A percentile compares a stretch with the other conserved stretches of the same genome.
phyloP scores from a whole-genome alignment of 202 grass and related monocot species.

The Miscanthus sacchariflorus region DNA sequence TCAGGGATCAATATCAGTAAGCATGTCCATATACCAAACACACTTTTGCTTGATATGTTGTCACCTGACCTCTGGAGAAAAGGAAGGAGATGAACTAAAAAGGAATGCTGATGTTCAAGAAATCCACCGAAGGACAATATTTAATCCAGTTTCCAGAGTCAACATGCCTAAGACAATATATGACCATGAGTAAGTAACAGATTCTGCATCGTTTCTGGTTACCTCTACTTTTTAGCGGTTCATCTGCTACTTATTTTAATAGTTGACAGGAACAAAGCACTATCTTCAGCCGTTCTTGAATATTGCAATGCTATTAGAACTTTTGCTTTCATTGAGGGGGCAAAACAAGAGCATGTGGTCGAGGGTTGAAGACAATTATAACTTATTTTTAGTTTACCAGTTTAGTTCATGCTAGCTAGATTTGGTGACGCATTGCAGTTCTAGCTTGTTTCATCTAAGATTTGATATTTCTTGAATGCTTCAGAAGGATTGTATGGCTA shows the following conservation, averaged over 20 bases:
- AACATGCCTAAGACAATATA: constrained; percentile 77
- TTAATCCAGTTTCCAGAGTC: constrained; percentile 70
- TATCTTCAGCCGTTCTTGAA: constrained; percentile 19
- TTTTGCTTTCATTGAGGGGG: neutral
- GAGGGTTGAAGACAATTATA: constrained; percentile 2
- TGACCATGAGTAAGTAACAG: constrained; percentile 82
- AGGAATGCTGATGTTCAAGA: constrained; percentile 95
- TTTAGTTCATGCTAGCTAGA: constrained; percentile 22
- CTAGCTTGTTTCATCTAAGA: constrained; percentile 25
- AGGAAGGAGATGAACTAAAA: constrained; percentile 80
- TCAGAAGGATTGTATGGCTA: constrained; percentile 96
- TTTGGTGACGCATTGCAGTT: neutral
- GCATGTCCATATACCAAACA: constrained; percentile 97
- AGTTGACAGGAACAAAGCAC: neutral
- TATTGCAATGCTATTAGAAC: neutral
- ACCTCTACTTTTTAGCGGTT: neutral
- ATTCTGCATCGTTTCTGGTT: neutral
- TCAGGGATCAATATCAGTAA: constrained; percentile 97
- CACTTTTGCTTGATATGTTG: constrained; percentile 96
- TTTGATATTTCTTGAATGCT: constrained; percentile 46
- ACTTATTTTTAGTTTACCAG: constrained; percentile 7
- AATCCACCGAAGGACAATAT: constrained; percentile 85
- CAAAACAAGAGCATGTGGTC: neutral
- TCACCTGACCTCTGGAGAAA: constrained; percentile 92
- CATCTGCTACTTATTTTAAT: constrained; percentile 26